Percentiles rank a stretch among this genome's conserved stretches.
Evolutionary conservation across 116 monocot species (phyloP).

Genomic region (Papilionanthe hybrid): DNA sequence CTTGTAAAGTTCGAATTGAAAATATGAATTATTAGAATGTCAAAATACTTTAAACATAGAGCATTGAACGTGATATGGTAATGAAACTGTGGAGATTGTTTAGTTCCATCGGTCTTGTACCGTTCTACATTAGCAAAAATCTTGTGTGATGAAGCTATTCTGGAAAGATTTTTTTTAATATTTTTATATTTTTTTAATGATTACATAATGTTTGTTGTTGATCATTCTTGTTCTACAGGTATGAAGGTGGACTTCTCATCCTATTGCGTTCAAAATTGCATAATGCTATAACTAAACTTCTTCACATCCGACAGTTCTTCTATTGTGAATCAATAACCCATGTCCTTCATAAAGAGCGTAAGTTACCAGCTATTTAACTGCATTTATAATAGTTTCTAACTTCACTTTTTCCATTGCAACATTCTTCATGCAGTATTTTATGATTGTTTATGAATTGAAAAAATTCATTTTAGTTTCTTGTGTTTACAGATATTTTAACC

Average conservation of each 20-base stretch:
- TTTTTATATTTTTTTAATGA: not conserved
- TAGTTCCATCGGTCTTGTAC: too few species aligned
- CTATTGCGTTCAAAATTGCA: slow-evolving; percentile 39
- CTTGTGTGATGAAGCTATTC: too few species aligned
- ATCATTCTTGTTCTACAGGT: slow-evolving; percentile 24
- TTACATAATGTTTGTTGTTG: not conserved
- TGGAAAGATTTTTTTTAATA: too few species aligned
- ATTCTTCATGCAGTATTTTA: not conserved
- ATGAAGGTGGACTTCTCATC: slow-evolving; percentile 71
- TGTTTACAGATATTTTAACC: slow-evolving; percentile 61
- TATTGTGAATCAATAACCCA: slow-evolving; percentile 29
- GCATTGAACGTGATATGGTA: too few species aligned
- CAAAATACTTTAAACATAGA: too few species aligned
- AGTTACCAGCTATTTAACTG: not conserved
- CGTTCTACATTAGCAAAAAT: too few species aligned
- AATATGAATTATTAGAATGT: too few species aligned
- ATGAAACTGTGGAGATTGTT: too few species aligned
- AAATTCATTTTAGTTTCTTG: not conserved
- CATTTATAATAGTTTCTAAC: not conserved
- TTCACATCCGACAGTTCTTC: slow-evolving; percentile 18
- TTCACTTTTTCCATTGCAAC: not conserved
- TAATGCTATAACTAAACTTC: slow-evolving; percentile 18
- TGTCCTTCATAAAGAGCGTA: slow-evolving; percentile 59
- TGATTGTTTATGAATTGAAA: not conserved
- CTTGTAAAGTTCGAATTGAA: too few species aligned